These are phyloP conservation scores for Didymosphaeria variabile DNA, from an alignment of 2,329 filamentous ascomycete species.

Conservation along the genomic window DNA sequence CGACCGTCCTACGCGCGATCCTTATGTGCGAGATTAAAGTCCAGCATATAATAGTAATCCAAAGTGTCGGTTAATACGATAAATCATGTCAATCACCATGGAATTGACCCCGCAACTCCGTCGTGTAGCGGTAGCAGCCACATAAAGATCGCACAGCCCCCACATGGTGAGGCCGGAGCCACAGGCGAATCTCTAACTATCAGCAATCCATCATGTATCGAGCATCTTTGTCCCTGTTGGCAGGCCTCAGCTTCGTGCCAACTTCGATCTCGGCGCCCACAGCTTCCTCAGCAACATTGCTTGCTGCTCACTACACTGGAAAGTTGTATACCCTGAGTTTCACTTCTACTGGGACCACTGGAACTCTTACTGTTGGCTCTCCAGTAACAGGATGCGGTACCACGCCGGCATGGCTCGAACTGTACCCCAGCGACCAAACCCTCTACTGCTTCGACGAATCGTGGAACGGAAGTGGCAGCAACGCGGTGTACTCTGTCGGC, in stretches of 20 bases:
- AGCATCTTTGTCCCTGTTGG: conserved; percentile 10
- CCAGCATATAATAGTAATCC: conserved; percentile 1
- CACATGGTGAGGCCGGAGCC: neutral
- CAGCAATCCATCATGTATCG: conserved; percentile 5
- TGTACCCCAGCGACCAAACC: conserved; percentile 6
- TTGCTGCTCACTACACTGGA: conserved; percentile 12
- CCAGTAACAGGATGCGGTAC: conserved; percentile 15
- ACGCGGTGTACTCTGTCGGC: conserved; percentile 10
- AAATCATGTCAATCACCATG: conserved; percentile 14
- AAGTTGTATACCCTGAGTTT: conserved; percentile 11
- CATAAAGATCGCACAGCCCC: conserved; percentile 16
- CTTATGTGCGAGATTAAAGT: conserved; percentile 12
- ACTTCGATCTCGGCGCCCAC: conserved; percentile 5
- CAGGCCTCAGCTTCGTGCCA: conserved; percentile 9
- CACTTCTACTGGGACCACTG: conserved; percentile 8
- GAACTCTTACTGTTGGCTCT: conserved; percentile 1
- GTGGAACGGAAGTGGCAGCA: conserved; percentile 16
- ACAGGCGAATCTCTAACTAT: neutral
- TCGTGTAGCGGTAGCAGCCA: neutral
- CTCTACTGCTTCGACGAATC: conserved; percentile 21
- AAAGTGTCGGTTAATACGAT: conserved; percentile 14
- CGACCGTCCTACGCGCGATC: conserved; percentile 1
- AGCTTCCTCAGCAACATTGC: conserved; percentile 8
- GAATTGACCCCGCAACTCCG: conserved; percentile 8
- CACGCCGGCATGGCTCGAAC: conserved; percentile 19